Conservation (phyloP, 192 early-diverging fungal species). For the Backusella tarrabulga region DNA sequence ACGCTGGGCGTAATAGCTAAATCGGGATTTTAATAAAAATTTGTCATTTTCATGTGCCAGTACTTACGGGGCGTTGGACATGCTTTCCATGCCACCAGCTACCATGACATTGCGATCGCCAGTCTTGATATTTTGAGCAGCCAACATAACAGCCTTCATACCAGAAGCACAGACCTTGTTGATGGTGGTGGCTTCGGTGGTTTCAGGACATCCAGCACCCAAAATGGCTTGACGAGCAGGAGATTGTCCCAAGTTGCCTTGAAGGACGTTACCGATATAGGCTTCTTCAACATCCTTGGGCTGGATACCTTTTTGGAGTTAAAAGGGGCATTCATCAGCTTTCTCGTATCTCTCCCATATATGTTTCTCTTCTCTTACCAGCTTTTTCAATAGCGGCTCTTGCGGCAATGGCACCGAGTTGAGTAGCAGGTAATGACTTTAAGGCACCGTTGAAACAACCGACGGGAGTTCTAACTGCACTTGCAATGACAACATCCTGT, state of each 20-base stretch:
- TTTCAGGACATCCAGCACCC: conserved; percentile 70
- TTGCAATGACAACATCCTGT: conserved; percentile 59
- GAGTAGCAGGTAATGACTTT: conserved; percentile 76
- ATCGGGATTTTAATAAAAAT: background rate
- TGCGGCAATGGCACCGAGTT: conserved; percentile 86
- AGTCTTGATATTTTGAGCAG: conserved; percentile 78
- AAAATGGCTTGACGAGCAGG: conserved; percentile 92
- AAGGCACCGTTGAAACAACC: conserved; percentile 89
- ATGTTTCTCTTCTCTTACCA: conserved; percentile 44
- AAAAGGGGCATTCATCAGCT: background rate
- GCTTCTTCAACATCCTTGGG: conserved; percentile 88
- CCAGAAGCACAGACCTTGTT: conserved; percentile 99
- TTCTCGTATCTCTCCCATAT: background rate
- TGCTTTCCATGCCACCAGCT: conserved; percentile 95
- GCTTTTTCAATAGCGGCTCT: conserved; percentile 81
- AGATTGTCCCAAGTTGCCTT: conserved; percentile 85
- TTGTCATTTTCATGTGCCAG: conserved; percentile 3
- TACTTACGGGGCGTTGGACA: conserved; percentile 89
- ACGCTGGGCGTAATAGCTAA: conserved; percentile 60
- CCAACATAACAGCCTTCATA: conserved; percentile 96
- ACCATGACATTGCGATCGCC: conserved; percentile 82
- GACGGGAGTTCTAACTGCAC: conserved; percentile 89
- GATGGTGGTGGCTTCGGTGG: conserved; percentile 93
- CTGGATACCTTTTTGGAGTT: conserved; percentile 53
- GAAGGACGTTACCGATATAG: conserved; percentile 95